These are phyloP conservation scores for Luffa acutangula DNA, from an alignment of 306 rosid species.

Conservation along the genomic window DNA sequence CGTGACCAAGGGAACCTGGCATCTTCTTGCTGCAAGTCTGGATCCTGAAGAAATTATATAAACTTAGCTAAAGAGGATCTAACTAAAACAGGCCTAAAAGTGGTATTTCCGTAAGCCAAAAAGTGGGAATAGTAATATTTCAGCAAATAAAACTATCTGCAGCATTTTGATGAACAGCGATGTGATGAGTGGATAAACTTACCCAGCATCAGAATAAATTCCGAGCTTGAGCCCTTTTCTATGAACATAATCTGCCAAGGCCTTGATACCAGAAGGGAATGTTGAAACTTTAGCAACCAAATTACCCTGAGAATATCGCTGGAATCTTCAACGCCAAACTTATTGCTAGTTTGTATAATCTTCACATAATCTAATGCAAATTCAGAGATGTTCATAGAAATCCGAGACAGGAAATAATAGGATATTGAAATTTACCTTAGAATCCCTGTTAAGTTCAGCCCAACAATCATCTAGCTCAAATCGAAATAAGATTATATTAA, in stretches of 20 bases:
- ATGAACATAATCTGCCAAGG: conserved; percentile 69
- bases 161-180: neutral
- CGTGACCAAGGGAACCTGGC: conserved; percentile 75
- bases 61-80: neutral
- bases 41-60: conserved; percentile 19
- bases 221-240: conserved; percentile 61
- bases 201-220: conserved; percentile 83
- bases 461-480: conserved; percentile 62
- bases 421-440: conserved; percentile 25
- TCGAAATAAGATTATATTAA: neutral
- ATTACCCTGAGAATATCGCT: conserved; percentile 32
- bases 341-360: too few species aligned
- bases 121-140: neutral
- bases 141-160: neutral
- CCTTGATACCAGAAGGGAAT: conserved; percentile 70
- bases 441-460: conserved; percentile 57
- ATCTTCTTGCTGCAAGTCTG: conserved; percentile 54
- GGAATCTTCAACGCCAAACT: neutral
- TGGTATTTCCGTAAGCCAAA: neutral
- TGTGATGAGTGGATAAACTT: neutral
- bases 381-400: neutral
- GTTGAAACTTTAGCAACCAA: conserved; percentile 50
- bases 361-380: neutral
- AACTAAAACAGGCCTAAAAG: neutral
- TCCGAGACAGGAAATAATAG: neutral